Conservation (phyloP, 108 stramenopile species). For the Skeletonema grethae region DNA sequence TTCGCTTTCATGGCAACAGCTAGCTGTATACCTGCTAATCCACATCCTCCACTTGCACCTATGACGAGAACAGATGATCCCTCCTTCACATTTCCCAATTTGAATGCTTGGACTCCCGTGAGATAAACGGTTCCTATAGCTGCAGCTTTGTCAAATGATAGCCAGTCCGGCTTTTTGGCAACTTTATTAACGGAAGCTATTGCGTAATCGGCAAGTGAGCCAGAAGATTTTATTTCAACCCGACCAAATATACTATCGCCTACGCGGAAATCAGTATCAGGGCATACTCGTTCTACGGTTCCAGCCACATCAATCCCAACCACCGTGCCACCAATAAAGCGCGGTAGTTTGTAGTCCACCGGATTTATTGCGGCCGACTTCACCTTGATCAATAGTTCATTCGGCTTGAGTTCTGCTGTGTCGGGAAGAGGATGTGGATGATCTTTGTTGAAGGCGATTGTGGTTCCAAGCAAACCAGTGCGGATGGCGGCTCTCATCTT, state of each 20-base stretch:
- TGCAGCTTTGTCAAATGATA: slow-evolving; percentile 36
- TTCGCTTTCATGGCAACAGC: slow-evolving; percentile 41
- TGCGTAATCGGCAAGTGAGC: slow-evolving; percentile 42
- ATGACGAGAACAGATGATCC: slow-evolving; percentile 44
- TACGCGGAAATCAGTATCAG: slow-evolving; percentile 13
- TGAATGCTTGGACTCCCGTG: slow-evolving; percentile 32
- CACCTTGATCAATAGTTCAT: slow-evolving; percentile 50
- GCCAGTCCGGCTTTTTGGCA: slow-evolving; percentile 41
- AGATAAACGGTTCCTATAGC: slow-evolving; percentile 38
- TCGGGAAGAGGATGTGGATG: slow-evolving; percentile 11
- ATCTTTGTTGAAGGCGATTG: slow-evolving; percentile 33
- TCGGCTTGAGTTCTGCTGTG: slow-evolving; percentile 14
- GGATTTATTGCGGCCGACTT: slow-evolving; percentile 59
- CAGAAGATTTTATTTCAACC: slow-evolving; percentile 8
- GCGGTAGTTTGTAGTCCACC: slow-evolving; percentile 57
- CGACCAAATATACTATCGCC: slow-evolving; percentile 49
- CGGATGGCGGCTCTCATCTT: slow-evolving; percentile 52
- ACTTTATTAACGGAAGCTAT: slow-evolving; percentile 12
- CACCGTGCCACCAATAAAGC: slow-evolving; percentile 15
- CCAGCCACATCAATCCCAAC: slow-evolving; percentile 49
- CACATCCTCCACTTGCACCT: slow-evolving; percentile 59
- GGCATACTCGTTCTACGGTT: slow-evolving; percentile 31
- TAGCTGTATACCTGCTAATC: slow-evolving; percentile 49
- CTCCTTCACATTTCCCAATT: slow-evolving; percentile 29
- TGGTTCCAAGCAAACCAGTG: slow-evolving; percentile 37